Conservation (phyloP, 1,284 basidiomycete genomes). For the Thecaphora frezii region DNA sequence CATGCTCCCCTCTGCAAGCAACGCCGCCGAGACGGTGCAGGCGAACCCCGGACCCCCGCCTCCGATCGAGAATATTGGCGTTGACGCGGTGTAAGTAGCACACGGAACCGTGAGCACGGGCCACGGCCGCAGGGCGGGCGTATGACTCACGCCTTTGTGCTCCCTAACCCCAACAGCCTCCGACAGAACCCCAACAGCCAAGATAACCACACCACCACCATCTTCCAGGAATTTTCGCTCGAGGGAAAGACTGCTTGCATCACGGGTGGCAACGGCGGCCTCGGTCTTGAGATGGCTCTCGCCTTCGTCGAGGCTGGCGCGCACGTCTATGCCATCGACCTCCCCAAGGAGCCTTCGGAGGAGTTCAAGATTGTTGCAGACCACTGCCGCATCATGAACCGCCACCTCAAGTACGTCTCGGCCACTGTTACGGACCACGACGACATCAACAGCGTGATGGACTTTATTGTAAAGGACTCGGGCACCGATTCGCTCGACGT, state of each 20-base stretch:
- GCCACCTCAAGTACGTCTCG: constrained; percentile 65
- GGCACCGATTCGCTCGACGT: constrained; percentile 68
- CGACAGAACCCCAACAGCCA: constrained; percentile 44
- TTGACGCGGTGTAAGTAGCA: constrained; percentile 38
- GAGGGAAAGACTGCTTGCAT: constrained; percentile 71
- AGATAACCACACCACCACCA: constrained; percentile 57
- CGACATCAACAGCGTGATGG: constrained; percentile 56
- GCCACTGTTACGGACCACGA: constrained; percentile 66
- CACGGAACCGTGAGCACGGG: too few species aligned
- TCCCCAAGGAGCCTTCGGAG: constrained; percentile 68
- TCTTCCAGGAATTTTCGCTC: constrained; percentile 74
- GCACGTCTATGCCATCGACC: constrained; percentile 75
- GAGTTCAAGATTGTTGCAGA: constrained; percentile 66
- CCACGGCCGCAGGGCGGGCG: too few species aligned
- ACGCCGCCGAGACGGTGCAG: constrained; percentile 29
- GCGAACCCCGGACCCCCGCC: constrained; percentile 54
- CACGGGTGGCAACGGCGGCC: constrained; percentile 70
- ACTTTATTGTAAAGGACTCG: constrained; percentile 54
- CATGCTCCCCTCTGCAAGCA: constrained; percentile 25
- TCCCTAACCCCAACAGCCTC: constrained; percentile 7
- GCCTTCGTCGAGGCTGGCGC: constrained; percentile 76
- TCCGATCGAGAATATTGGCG: constrained; percentile 55
- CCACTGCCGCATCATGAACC: constrained; percentile 64
- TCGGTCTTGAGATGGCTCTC: constrained; percentile 80
- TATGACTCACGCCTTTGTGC: background rate